Evolutionary conservation across 116 monocot genomes (phyloP).

Genomic region (Papilionanthe hybrid): DNA sequence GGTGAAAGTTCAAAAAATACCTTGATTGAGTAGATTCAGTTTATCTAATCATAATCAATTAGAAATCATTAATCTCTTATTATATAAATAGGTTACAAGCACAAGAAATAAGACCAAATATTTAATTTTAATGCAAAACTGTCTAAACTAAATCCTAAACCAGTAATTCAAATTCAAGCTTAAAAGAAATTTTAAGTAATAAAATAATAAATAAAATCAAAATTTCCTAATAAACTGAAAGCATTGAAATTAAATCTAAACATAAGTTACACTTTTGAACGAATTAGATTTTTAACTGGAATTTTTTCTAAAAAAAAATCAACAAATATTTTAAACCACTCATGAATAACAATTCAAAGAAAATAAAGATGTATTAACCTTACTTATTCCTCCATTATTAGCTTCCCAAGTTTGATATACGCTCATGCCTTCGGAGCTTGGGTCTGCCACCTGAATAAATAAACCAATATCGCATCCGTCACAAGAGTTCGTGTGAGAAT

Average conservation of each 20-base stretch:
- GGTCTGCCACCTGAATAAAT: conserved; percentile 61
- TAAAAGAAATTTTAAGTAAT: neutral
- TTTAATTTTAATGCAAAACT: neutral
- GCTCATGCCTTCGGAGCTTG: conserved; percentile 43
- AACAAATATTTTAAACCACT: neutral
- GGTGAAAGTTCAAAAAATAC: neutral
- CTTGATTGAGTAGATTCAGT: neutral
- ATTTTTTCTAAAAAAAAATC: neutral
- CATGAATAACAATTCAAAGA: conserved; percentile 1
- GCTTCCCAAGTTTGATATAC: conserved; percentile 61
- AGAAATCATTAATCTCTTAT: neutral
- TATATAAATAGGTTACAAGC: neutral
- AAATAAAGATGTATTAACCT: conserved; percentile 20
- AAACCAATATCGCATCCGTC: neutral
- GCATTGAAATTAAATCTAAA: neutral
- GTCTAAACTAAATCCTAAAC: neutral
- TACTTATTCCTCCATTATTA: conserved; percentile 42
- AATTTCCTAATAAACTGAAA: neutral
- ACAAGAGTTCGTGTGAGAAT: neutral
- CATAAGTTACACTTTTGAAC: neutral
- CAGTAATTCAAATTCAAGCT: neutral
- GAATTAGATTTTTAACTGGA: neutral
- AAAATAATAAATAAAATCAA: neutral
- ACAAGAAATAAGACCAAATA: neutral
- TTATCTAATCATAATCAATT: neutral